Evolutionary conservation across 805 yeast genomes (phyloP), one percentile per base, ranked within the genome.

Genomic region (Candida qinlingensis): DNA sequence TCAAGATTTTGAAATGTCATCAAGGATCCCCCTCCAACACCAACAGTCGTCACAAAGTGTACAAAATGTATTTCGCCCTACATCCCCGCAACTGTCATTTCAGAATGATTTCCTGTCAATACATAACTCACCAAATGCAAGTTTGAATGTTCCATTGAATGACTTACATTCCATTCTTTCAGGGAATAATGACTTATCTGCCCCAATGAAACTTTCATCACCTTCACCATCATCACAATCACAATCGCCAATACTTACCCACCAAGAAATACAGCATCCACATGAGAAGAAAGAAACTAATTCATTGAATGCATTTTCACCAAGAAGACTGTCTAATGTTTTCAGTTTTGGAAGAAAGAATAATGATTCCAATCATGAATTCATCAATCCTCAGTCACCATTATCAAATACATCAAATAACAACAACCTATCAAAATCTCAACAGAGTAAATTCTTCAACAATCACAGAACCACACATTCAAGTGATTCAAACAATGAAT

Each of bases 241-340:
- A 9, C 40, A 39, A 19, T 47, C 35, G 19, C 54, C 41, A 34
- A 6, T 25, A 6, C 37, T 39, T 10, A 19, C 38, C 11, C 50
- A 31, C 27, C 29, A 26, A 31, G 46, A 44, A 42, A 38, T 31
- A 11, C 33, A 39, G n/a, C 33, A 13, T 13, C 33, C 9, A 11
- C 35, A 41, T 30, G 33, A 19, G 19, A 42, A 36, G 33, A 47
- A 51, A 34, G 50, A 48, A 27, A 54, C 52, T 38, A 47, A 50
- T 31, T 4, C 36, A 28, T 50, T 55, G 9, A 57, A 45, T 43
- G 49, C 59, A 4, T 57, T 64, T 40, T 62, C 68, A 8, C 66
- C 67, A 37, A 63, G 63, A 51, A 58, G 65, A 37, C 54, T 65
- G 39, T 64, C 68, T 1, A 59, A 50, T 47, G 65, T 60, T 4